Evolutionary conservation across 495 filamentous ascomycete genomes (phyloP).

Genomic region (Hypoxylon lienhwacheense): DNA sequence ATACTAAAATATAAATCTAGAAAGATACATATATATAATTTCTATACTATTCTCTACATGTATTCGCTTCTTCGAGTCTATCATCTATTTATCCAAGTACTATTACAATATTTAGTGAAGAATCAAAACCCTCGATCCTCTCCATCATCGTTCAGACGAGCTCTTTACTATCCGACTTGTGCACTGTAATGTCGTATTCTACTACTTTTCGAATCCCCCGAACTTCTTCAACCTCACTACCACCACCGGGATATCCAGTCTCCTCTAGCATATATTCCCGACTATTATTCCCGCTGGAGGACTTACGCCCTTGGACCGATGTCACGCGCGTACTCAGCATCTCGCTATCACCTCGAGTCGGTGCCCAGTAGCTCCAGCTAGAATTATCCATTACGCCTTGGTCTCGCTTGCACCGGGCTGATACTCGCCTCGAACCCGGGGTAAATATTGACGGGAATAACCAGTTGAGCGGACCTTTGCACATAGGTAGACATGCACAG

Average conservation of each 20-base stretch:
- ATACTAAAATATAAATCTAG: too few species aligned
- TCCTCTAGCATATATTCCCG: conserved; percentile 29
- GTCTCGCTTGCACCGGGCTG: conserved; percentile 10
- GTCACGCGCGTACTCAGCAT: conserved; percentile 30
- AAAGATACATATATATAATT: too few species aligned
- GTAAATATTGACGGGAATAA: conserved; percentile 29
- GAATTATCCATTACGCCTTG: conserved; percentile 18
- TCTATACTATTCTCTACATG: too few species aligned
- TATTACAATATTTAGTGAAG: background rate
- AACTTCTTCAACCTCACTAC: conserved; percentile 17
- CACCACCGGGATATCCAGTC: conserved; percentile 1
- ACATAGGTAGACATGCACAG: conserved; percentile 51
- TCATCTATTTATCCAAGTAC: too few species aligned
- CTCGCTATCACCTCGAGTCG: conserved; percentile 21
- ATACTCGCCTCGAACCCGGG: conserved; percentile 5
- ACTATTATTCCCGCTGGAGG: conserved; percentile 6
- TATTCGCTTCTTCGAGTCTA: too few species aligned
- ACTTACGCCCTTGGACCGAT: conserved; percentile 17
- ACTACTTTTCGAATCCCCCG: conserved; percentile 33
- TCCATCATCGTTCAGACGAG: background rate
- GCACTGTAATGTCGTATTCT: conserved; percentile 30
- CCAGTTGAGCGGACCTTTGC: conserved; percentile 29
- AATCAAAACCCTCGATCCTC: background rate
- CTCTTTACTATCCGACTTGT: conserved; percentile 19
- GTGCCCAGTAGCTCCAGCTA: conserved; percentile 19